Percentiles rank a stretch among this genome's conserved stretches.
phyloP scores from a whole-genome alignment of 2,329 filamentous ascomycete species.

The Sclerotinia minor region DNA sequence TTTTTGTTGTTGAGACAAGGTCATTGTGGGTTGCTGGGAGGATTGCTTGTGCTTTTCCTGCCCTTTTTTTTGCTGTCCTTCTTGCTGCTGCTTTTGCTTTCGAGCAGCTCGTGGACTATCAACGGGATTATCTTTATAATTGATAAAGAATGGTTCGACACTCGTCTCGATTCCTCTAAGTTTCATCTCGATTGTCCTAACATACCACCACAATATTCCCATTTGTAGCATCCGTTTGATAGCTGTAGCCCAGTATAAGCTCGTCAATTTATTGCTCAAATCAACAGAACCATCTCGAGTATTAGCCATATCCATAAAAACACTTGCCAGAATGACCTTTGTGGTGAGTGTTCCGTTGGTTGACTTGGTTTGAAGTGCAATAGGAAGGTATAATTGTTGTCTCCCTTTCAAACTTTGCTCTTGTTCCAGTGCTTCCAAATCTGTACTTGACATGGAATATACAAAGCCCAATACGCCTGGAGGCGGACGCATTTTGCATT shows the following conservation, averaged over 20 bases:
- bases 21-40: neutral
- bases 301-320: neutral
- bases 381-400: neutral
- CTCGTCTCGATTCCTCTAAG: neutral
- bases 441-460: conserved; percentile 4
- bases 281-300: neutral
- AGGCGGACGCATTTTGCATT: neutral
- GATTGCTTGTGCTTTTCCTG: neutral
- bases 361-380: neutral
- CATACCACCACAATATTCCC: neutral
- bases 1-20: neutral
- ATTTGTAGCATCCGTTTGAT: neutral
- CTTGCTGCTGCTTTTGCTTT: neutral
- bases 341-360: neutral
- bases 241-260: neutral
- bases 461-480: neutral
- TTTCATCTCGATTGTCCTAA: neutral
- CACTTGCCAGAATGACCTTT: neutral
- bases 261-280: neutral
- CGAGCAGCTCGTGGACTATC: neutral
- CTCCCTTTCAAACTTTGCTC: neutral
- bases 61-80: neutral
- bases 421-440: neutral
- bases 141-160: neutral
- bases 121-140: neutral